Evolutionary conservation across 805 yeast species (phyloP), one percentile per base, ranked within the genome.

Genomic region (Candida vartiovaarae): DNA sequence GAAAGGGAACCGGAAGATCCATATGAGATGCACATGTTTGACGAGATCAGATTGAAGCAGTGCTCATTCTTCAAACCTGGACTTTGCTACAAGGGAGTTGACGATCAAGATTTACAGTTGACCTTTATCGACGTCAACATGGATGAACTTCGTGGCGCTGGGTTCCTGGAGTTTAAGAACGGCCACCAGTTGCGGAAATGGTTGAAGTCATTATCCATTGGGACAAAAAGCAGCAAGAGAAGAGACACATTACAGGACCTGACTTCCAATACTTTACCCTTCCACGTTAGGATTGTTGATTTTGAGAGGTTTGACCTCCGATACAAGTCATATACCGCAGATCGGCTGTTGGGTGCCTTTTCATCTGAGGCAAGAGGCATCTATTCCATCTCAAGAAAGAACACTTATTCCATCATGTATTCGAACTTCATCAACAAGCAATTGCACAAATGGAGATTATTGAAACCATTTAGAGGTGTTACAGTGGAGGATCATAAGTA

Each of bases 251-350:
- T 35, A 10, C 23, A 28, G 9, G 15, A 24, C 10, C 29, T 6
- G 24, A 15, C 23, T 11, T 10, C 32, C 26, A 36, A n/a, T 23
- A 29, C 23, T 8, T 11, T 36, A 29, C 3, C 38, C 11, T 51
- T 54, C 37, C 36, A 38, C 6, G 54, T 51, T 2, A 40, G 44
- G 10, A 37, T 53, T 8, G 41, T 55, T 7, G 58, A 56, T 34
- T 56, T 56, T 41, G 55, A 52, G 33, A 41, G 57, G 52, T 37
- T 15, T 53, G 35, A 43, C 53, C 27, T 55, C 35, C 30, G 39
- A 10, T 32, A 25, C 27, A 38, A 31, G 26, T n/a, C 36, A 32
- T 37, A 28, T 6, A 7, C 47, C 6, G 15, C 6, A 9, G 44
- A 35, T 20, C 6, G 7, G 7, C 9, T 26, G 6, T 27, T 39